Evolutionary conservation across 129 eudicot species (phyloP), one percentile per base, ranked within the genome.

Genomic region (Calendula officinalis): DNA sequence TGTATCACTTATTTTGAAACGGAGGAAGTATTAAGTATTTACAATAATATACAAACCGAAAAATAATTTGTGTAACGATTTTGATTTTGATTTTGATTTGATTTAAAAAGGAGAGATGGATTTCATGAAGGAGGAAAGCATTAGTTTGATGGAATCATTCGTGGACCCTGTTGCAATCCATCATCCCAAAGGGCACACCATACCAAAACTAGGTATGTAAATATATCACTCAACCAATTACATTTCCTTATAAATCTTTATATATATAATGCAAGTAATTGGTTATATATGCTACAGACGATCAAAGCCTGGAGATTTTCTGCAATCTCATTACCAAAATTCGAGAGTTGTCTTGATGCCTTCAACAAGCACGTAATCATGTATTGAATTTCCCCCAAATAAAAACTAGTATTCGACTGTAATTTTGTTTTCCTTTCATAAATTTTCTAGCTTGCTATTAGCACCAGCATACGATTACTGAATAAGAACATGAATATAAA

Each of bases 131-230:
- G 66, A 72, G 13, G 71, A 64, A 38, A 52, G 71, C 17, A 55
- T 44, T 64, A 33, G 22, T 54, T 64, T 64, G 45, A 6, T 33
- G 9, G 59, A 64, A 35, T 52, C 40, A 11, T 73, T 64, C 55
- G 32, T 52, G 2, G 66, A 73, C 27, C 77, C 77, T 22, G 0
- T 54, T 55, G 66, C 64, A 41, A 73, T 73, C 22, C 51, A 54
- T 34, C 77, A 73, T 64, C 66, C 71, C 39, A 43, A 73, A 14
- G 77, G 77, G 15, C 77, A 73, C 58, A 64, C 77, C 34, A 36
- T 73, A 53, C 71, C 77, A 43, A 55, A 48, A 27, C 71, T 73
- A 51, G 77, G 77, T 73, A 34, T 62, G 64, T 51, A 43, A 7
- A 12, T 4, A 7, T 30, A 4, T 17, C 1, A 22, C 52, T 14